Conservation (phyloP, 2,329 filamentous ascomycete genomes). For the Penicillium sp. region DNA sequence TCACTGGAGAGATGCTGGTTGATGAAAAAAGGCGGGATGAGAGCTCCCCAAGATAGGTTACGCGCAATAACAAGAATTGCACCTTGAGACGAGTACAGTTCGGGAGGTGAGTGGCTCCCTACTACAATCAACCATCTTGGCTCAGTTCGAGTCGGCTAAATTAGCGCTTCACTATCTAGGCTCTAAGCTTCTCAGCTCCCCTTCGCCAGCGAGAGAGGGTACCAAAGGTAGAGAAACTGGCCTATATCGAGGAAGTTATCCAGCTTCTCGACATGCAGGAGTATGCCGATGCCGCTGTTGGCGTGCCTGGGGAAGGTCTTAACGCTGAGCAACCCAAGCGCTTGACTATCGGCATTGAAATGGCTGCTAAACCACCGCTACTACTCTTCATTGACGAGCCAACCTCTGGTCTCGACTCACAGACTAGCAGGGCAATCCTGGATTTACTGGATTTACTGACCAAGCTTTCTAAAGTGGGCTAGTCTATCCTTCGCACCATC, state of each 20-base stretch:
- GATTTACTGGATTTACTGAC: conserved; percentile 80
- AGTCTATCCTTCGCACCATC: conserved; percentile 90
- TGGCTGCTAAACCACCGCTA: conserved; percentile 85
- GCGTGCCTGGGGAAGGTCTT: conserved; percentile 78
- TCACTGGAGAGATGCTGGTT: conserved; percentile 82
- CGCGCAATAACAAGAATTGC: conserved; percentile 88
- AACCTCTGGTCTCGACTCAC: conserved; percentile 87
- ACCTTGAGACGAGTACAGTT: conserved; percentile 81
- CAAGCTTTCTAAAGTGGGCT: conserved; percentile 84
- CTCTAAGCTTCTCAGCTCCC: conserved; percentile 80
- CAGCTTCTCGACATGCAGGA: conserved; percentile 85
- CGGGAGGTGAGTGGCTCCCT: conserved; percentile 59
- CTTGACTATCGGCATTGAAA: conserved; percentile 88
- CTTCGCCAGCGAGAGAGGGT: conserved; percentile 80
- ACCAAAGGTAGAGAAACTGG: conserved; percentile 74
- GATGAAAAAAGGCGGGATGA: conserved; percentile 73
- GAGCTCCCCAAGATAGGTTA: conserved; percentile 67
- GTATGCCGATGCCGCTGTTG: conserved; percentile 86
- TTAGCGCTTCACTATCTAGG: conserved; percentile 41
- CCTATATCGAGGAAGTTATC: conserved; percentile 87
- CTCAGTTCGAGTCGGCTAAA: neutral
- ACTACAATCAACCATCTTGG: neutral
- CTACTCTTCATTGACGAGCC: conserved; percentile 92
- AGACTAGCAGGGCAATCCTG: conserved; percentile 88
- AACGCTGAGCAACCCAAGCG: conserved; percentile 70